Evolutionary conservation across 140 eudicot species (phyloP).

Genomic region (Flaveria floridana): DNA sequence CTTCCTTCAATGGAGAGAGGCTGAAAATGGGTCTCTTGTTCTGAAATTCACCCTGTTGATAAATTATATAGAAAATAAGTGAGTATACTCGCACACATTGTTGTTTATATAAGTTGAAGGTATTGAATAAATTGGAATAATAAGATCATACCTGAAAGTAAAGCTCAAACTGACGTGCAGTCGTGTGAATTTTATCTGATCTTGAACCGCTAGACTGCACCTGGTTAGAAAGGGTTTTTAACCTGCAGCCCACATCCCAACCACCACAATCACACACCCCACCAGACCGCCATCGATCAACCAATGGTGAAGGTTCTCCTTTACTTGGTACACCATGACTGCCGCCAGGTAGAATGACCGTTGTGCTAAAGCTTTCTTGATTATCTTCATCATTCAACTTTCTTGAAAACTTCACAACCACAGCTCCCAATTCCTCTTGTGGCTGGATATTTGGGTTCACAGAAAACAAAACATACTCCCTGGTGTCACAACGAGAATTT

Average conservation of each 20-base stretch:
- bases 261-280: conserved; percentile 94
- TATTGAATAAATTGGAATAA: not conserved
- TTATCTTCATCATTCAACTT: not conserved
- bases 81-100: not conserved
- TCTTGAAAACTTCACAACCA: conserved; percentile 52
- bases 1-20: conserved; percentile 43
- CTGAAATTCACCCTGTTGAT: conserved; percentile 37
- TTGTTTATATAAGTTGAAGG: not conserved
- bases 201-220: conserved; percentile 23
- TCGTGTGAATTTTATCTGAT: conserved; percentile 27
- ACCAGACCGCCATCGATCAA: conserved; percentile 75
- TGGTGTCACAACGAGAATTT: conserved; percentile 20
- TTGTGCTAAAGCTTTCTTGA: conserved; percentile 38
- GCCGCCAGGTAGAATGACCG: conserved; percentile 71
- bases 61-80: conserved; percentile 7
- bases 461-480: conserved; percentile 62
- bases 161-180: conserved; percentile 48
- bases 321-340: conserved; percentile 60
- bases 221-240: conserved; percentile 42
- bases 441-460: conserved; percentile 43
- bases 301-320: conserved; percentile 63
- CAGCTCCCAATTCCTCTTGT: conserved; percentile 68
- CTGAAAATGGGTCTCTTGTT: conserved; percentile 37
- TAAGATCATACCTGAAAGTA: conserved; percentile 56
- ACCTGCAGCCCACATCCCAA: conserved; percentile 82